Evolutionary conservation across 129 eudicot species (phyloP).

Genomic region (Solidago caesia): DNA sequence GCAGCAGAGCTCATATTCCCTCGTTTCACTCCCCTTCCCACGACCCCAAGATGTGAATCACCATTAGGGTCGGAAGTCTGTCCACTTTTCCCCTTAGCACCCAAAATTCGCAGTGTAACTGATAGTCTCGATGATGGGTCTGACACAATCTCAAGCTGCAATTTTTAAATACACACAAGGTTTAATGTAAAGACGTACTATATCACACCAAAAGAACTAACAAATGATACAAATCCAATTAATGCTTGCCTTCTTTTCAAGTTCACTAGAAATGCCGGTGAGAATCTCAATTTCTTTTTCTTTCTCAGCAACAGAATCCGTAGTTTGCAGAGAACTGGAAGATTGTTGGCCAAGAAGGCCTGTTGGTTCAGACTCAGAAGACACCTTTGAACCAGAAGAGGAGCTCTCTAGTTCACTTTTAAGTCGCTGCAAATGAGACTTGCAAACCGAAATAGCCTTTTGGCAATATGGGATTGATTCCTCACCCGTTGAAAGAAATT

Average conservation of each 20-base stretch:
- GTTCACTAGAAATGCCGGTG: constrained; percentile 63
- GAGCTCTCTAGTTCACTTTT: constrained; percentile 48
- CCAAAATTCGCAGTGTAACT: constrained; percentile 61
- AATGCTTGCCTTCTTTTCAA: constrained; percentile 80
- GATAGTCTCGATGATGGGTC: constrained; percentile 72
- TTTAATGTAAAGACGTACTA: background rate
- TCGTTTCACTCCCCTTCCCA: constrained; percentile 96
- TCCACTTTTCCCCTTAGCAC: constrained; percentile 66
- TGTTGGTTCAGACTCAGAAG: constrained; percentile 35
- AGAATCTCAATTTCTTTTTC: constrained; percentile 77
- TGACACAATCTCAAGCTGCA: constrained; percentile 81
- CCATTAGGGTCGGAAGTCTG: constrained; percentile 48
- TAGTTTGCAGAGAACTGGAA: constrained; percentile 43
- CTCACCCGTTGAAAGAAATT: constrained; percentile 67
- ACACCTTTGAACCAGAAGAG: constrained; percentile 25
- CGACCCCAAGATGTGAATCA: constrained; percentile 79
- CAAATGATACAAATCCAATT: background rate
- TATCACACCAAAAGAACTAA: background rate
- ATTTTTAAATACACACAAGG: constrained; percentile 10
- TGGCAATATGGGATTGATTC: constrained; percentile 96
- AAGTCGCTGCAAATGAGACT: constrained; percentile 74
- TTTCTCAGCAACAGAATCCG: constrained; percentile 48
- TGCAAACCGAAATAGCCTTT: constrained; percentile 84
- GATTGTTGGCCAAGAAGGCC: constrained; percentile 42
- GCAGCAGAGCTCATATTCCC: constrained; percentile 51